Evolutionary conservation across 257 asterid species (phyloP).

Genomic region (Solanum piurae): DNA sequence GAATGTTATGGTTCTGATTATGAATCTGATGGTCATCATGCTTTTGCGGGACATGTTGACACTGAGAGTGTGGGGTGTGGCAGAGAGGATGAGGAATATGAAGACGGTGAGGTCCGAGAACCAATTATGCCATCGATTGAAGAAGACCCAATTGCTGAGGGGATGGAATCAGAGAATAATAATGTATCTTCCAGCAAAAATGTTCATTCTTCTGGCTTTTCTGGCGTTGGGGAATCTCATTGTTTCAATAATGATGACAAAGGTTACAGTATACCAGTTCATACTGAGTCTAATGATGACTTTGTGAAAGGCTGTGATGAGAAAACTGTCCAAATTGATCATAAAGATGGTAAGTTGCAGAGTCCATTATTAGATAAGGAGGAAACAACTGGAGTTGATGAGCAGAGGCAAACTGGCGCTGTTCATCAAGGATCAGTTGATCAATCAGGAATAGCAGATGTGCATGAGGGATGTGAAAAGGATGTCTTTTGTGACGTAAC

Average conservation of each 20-base stretch:
- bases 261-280: constrained; percentile 11
- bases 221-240: constrained; percentile 9
- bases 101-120: constrained; percentile 90
- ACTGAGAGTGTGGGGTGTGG: constrained; percentile 5
- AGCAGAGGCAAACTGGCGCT: constrained; percentile 13
- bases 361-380: constrained; percentile 13
- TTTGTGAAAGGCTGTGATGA: constrained; percentile 19
- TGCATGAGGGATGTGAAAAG: constrained; percentile 15
- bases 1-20: constrained; percentile 43
- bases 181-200: constrained; percentile 12
- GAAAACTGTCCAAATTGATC: constrained; percentile 11
- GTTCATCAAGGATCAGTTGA: constrained; percentile 17
- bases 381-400: constrained; percentile 21
- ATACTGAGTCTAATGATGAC: constrained; percentile 14
- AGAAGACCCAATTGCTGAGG: constrained; percentile 22
- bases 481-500: constrained; percentile 21
- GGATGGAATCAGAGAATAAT: constrained; percentile 7
- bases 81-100: constrained; percentile 67
- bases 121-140: constrained; percentile 17
- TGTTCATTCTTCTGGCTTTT: constrained; percentile 17
- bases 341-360: constrained; percentile 14
- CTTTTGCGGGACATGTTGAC: constrained; percentile 7
- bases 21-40: constrained; percentile 41
- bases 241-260: constrained; percentile 13
- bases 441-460: constrained; percentile 16